phyloP scores from a whole-genome alignment of 805 yeast species.

The Cyberlindnera xishuangbannaensis region DNA sequence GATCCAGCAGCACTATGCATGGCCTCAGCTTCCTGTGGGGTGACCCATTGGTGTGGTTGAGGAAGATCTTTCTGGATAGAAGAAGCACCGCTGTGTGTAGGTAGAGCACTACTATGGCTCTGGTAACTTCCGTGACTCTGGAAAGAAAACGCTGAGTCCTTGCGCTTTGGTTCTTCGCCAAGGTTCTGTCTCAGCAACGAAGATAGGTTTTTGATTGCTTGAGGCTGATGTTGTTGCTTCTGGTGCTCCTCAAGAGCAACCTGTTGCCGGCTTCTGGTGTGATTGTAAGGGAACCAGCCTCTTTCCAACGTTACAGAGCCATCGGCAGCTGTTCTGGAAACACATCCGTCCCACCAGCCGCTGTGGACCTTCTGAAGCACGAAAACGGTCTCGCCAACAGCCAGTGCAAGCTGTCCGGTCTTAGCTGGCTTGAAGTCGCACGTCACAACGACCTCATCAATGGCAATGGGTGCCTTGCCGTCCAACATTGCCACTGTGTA shows the following conservation, averaged over 20 bases:
- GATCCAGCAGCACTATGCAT: constrained; percentile 30
- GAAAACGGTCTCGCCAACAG: constrained; percentile 63
- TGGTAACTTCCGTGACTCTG: constrained; percentile 27
- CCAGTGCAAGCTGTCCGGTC: constrained; percentile 45
- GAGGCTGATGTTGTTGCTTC: constrained; percentile 1
- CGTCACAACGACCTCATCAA: constrained; percentile 55
- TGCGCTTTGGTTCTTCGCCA: constrained; percentile 32
- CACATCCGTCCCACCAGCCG: constrained; percentile 89
- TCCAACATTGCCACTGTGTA: not conserved
- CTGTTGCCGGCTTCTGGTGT: constrained; percentile 29
- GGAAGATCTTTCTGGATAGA: not conserved
- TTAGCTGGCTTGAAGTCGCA: constrained; percentile 51
- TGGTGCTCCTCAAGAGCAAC: constrained; percentile 7
- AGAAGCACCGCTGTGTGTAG: no score
- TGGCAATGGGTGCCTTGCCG: constrained; percentile 14
- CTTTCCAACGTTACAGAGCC: constrained; percentile 30
- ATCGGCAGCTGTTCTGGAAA: constrained; percentile 20
- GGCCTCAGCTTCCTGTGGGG: constrained; percentile 33
- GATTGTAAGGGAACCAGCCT: constrained; percentile 84
- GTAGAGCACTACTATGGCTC: constrained; percentile 7
- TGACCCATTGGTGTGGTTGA: constrained; percentile 22
- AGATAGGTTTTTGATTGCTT: constrained; percentile 12
- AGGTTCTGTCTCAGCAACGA: constrained; percentile 22
- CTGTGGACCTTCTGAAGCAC: constrained; percentile 58
- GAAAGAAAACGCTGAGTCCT: constrained; percentile 45